These are phyloP conservation scores for Eucalyptus regnans DNA, from an alignment of 345 rosid genomes.

Conservation along the genomic window DNA sequence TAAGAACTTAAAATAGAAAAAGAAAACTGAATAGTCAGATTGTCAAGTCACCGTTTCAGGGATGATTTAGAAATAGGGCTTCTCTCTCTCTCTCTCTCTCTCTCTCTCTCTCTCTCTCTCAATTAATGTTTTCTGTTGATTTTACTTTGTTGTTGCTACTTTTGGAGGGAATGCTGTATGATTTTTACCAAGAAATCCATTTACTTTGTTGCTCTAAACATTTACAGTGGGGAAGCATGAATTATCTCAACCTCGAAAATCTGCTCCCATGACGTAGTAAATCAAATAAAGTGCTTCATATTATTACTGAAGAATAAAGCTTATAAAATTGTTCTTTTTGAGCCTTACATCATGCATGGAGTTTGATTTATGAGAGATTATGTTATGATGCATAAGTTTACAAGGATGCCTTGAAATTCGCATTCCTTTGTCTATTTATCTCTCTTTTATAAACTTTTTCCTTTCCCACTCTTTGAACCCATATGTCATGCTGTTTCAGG, in stretches of 20 bases:
- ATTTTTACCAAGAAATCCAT: neutral
- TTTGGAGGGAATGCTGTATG: neutral
- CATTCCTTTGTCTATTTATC: neutral
- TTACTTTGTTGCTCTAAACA: neutral
- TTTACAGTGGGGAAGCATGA: neutral
- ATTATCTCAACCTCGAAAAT: neutral
- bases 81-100: neutral
- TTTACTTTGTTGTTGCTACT: neutral
- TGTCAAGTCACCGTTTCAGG: neutral
- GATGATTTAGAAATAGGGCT: neutral
- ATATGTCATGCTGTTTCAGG: neutral
- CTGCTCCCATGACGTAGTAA: neutral
- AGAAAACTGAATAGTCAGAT: neutral
- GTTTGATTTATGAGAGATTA: neutral
- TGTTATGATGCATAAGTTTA: neutral
- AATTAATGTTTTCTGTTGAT: neutral
- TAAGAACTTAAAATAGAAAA: neutral
- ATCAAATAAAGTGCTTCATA: neutral
- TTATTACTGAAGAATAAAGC: neutral
- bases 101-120: neutral
- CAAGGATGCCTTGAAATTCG: neutral
- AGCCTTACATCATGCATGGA: neutral
- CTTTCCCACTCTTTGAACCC: neutral
- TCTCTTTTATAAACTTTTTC: neutral
- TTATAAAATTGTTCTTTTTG: neutral